These are phyloP conservation scores for Cyclotella distinguenda DNA, from an alignment of 108 stramenopile species.

Conservation along the genomic window DNA sequence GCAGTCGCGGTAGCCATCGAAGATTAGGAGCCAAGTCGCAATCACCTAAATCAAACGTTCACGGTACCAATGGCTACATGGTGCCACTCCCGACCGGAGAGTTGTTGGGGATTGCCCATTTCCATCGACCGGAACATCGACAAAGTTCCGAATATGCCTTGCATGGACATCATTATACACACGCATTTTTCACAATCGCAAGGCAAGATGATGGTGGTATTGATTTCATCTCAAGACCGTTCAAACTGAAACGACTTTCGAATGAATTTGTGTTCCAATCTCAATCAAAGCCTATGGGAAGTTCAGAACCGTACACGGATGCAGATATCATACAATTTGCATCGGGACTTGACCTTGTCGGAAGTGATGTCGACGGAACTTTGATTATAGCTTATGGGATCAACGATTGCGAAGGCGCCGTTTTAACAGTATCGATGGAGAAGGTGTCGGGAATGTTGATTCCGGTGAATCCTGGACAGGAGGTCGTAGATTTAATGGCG, in stretches of 20 bases:
- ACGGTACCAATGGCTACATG: slow-evolving; percentile 87
- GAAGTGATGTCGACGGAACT: slow-evolving; percentile 39
- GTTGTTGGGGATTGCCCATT: slow-evolving; percentile 82
- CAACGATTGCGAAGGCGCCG: slow-evolving; percentile 55
- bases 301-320: slow-evolving; percentile 36
- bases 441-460: slow-evolving; percentile 37
- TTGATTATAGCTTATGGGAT: slow-evolving; percentile 49
- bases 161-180: slow-evolving; percentile 88
- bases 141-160: slow-evolving; percentile 66
- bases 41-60: slow-evolving; percentile 48
- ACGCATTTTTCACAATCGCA: slow-evolving; percentile 52
- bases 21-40: slow-evolving; percentile 14
- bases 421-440: slow-evolving; percentile 31
- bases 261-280: slow-evolving; percentile 68
- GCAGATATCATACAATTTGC: slow-evolving; percentile 86
- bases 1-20: slow-evolving; percentile 10
- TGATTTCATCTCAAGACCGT: slow-evolving; percentile 20
- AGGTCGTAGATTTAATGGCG: slow-evolving; percentile 70
- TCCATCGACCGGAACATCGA: slow-evolving; percentile 78
- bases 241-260: slow-evolving; percentile 59
- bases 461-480: slow-evolving; percentile 47
- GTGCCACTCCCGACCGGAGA: slow-evolving; percentile 59
- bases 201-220: slow-evolving; percentile 43
- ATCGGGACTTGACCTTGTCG: slow-evolving; percentile 66
- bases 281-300: slow-evolving; percentile 23